Evolutionary conservation across 352 stramenopile genomes (phyloP).

Genomic region (Globisporangium recalcitrans): DNA sequence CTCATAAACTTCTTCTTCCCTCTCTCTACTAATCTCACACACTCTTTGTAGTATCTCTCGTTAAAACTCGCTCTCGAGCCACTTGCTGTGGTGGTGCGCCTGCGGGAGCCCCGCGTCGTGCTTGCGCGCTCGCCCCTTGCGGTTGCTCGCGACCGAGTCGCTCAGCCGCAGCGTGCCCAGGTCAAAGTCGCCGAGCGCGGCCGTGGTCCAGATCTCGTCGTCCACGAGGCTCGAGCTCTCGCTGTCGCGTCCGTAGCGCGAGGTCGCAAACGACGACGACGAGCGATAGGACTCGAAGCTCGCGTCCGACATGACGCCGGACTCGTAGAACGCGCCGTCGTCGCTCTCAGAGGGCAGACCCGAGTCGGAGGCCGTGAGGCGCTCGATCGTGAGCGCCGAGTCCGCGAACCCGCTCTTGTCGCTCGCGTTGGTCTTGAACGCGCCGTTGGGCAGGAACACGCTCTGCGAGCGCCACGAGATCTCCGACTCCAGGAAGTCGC

Average conservation of each 20-base stretch:
- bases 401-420: conserved; percentile 13
- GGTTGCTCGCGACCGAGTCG: background rate
- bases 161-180: conserved; percentile 13
- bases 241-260: background rate
- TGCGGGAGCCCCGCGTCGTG: background rate
- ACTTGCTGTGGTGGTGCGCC: conserved; percentile 6
- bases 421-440: conserved; percentile 12
- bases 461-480: conserved; percentile 13
- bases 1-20: conserved; percentile 2
- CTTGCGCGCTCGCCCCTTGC: background rate
- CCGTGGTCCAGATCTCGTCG: conserved; percentile 16
- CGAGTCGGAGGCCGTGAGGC: conserved; percentile 9
- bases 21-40: background rate
- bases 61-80: conserved; percentile 16
- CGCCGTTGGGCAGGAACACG: conserved; percentile 14
- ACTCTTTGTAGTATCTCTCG: background rate
- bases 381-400: conserved; percentile 14
- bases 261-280: conserved; percentile 4
- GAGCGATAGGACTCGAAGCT: background rate
- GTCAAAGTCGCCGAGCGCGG: conserved; percentile 13
- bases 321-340: conserved; percentile 11
- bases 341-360: conserved; percentile 3
- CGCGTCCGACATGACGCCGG: conserved; percentile 1
- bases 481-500: conserved; percentile 2
- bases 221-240: conserved; percentile 15